Conservation (phyloP, 2,329 filamentous ascomycete genomes). For the Ophiosphaerella korrae region DNA sequence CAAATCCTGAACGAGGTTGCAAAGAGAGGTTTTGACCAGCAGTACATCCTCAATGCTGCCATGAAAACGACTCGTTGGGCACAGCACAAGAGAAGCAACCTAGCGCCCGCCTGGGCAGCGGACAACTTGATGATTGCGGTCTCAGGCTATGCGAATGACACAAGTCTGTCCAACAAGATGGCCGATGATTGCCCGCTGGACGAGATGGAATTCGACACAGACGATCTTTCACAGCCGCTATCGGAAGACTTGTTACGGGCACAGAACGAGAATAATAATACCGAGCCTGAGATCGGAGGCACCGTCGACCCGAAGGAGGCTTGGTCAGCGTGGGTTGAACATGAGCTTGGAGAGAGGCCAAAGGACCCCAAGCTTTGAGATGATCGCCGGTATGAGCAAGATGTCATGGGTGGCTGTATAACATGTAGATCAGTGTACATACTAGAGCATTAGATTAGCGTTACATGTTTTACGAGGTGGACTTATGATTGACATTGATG, state of each 20-base stretch:
- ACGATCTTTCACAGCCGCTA: slow-evolving; percentile 5
- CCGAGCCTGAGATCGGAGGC: not conserved
- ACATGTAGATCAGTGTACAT: slow-evolving; percentile 14
- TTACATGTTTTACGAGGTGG: not conserved
- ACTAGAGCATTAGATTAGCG: slow-evolving; percentile 13
- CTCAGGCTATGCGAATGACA: slow-evolving; percentile 28
- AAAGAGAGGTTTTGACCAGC: slow-evolving; percentile 30
- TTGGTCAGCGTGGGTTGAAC: slow-evolving; percentile 36
- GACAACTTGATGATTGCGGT: slow-evolving; percentile 42
- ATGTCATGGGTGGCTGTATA: not conserved
- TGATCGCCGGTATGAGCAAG: not conserved
- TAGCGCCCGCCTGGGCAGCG: slow-evolving; percentile 37
- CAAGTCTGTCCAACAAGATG: slow-evolving; percentile 2
- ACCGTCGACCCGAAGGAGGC: slow-evolving; percentile 17
- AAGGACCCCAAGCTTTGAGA: slow-evolving; percentile 24
- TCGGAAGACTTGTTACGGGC: not conserved
- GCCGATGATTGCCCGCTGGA: not conserved
- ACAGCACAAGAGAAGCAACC: slow-evolving; percentile 14
- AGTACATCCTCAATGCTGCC: slow-evolving; percentile 28
- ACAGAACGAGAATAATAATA: not conserved
- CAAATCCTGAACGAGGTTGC: slow-evolving; percentile 36
- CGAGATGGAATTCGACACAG: slow-evolving; percentile 8
- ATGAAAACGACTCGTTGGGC: slow-evolving; percentile 17
- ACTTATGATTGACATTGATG: not conserved
- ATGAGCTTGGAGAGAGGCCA: slow-evolving; percentile 32